phyloP scores from a whole-genome alignment of 805 yeast genomes.

The Sugiyamaella qingdaonensis region DNA sequence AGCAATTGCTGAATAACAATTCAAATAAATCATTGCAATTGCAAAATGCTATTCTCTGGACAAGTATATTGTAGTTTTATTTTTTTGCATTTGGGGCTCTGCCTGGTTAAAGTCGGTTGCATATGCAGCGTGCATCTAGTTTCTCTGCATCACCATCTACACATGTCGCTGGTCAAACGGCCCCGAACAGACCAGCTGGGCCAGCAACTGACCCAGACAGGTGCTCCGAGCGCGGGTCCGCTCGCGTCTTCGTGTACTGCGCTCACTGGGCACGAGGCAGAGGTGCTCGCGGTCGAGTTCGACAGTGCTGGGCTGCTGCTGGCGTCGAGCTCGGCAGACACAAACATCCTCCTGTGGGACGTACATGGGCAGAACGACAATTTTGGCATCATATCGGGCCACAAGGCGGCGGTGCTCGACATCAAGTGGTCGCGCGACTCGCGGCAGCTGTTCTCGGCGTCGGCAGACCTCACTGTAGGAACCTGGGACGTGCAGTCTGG shows the following conservation, averaged over 20 bases:
- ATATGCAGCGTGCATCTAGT: background rate
- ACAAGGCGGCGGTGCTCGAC: slow-evolving; percentile 61
- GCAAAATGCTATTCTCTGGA: too few relatives aligned
- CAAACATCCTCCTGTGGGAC: slow-evolving; percentile 40
- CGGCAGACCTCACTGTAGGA: slow-evolving; percentile 60
- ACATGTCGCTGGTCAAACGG: slow-evolving; percentile 17
- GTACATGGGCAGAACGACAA: slow-evolving; percentile 39
- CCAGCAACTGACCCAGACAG: background rate
- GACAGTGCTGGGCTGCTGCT: slow-evolving; percentile 45
- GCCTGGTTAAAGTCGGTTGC: background rate
- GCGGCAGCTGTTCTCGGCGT: slow-evolving; percentile 42
- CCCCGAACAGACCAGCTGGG: slow-evolving; percentile 8
- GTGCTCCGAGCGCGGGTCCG: background rate
- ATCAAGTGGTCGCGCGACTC: slow-evolving; percentile 52
- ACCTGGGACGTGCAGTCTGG: slow-evolving; percentile 63
- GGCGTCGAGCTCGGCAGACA: slow-evolving; percentile 63
- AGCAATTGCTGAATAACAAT: too few relatives aligned
- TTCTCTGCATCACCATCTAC: background rate
- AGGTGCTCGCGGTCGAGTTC: slow-evolving; percentile 52
- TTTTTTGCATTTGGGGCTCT: background rate
- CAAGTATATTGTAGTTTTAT: too few relatives aligned
- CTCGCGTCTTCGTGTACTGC: slow-evolving; percentile 9
- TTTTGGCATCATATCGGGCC: slow-evolving; percentile 48
- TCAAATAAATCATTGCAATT: too few relatives aligned
- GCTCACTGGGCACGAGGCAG: slow-evolving; percentile 25